Evolutionary conservation across 2,329 filamentous ascomycete species (phyloP), one percentile per base, ranked within the genome.

Genomic region (Alternaria arbusti): DNA sequence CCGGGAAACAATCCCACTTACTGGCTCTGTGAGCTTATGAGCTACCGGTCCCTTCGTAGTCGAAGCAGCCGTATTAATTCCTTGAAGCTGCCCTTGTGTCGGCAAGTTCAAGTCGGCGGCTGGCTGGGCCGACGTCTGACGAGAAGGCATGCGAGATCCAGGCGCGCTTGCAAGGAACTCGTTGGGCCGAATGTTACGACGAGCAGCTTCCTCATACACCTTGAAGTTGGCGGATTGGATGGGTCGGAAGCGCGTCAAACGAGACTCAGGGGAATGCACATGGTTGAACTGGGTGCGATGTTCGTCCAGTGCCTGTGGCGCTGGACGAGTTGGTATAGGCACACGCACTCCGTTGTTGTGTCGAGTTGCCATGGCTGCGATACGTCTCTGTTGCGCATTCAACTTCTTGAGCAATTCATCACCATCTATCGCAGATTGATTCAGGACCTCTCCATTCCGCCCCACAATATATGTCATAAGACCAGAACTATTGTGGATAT

Each of bases 91-190:
- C 12, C 54, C 50, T 40, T 40, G 36, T 40, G n/a, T 40, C 36
- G 36, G 36, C 36, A 40, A 40, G n/a, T 40, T 4, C 36, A 40
- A 45, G 23, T n/a, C 15, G 50, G 32, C 25, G 30, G 36, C 10
- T 20, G 57, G 26, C 30, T 55, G 23, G 23, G 61, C 44, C 28
- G 64, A 58, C 3, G 57, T 7, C 43, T 57, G 54, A 20, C 57
- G 54, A 44, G 64, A 61, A 20, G 49, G 44, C 32, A 57, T 45
- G 25, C 49, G 62, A 17, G 59, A 65, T 26, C 44, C 56, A 6
- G 56, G 56, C 11, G 59, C 56, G 47, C 57, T 60, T 23, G 57
- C 36, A 20, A 52, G 25, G n/a, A 55, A 47, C 15, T 44, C 28
- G 5, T 17, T 49, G 11, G 17, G n/a, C 6, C n/a, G 56, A 1